A percentile compares a stretch with the other conserved stretches of the same genome.
Conservation (phyloP, 805 yeast genomes). For the Ogataea nakhonphanomensis region DNA sequence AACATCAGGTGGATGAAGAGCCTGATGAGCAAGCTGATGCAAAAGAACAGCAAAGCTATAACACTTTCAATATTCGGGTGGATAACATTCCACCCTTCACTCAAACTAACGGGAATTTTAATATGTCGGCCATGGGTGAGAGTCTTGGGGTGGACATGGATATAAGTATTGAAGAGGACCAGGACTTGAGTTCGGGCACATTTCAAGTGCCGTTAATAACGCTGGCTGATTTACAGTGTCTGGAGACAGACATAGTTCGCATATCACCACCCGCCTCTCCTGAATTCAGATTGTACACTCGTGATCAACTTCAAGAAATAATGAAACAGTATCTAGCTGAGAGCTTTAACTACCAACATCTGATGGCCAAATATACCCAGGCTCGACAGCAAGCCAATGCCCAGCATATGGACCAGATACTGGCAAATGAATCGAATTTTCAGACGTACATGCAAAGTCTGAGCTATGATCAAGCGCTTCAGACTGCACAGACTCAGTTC, state of each 20-base stretch:
- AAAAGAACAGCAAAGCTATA: neutral
- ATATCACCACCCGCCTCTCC: slow-evolving; percentile 6
- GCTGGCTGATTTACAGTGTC: slow-evolving; percentile 20
- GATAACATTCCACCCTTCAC: slow-evolving; percentile 30
- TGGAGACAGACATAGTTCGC: slow-evolving; percentile 6
- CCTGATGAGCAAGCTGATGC: slow-evolving; percentile 1
- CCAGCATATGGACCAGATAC: slow-evolving; percentile 13
- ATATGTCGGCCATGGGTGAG: slow-evolving; percentile 25
- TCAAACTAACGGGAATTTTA: slow-evolving; percentile 30
- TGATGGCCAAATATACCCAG: slow-evolving; percentile 13
- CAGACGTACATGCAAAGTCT: slow-evolving; percentile 17
- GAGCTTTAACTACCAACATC: slow-evolving; percentile 10
- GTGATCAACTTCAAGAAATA: neutral
- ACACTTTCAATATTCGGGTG: slow-evolving; percentile 10
- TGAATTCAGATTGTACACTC: neutral
- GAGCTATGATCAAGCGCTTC: slow-evolving; percentile 16
- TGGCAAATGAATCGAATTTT: slow-evolving; percentile 9
- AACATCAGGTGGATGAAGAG: neutral
- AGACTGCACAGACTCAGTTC: slow-evolving; percentile 12
- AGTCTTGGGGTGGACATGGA: slow-evolving; percentile 14
- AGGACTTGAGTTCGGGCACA: slow-evolving; percentile 1
- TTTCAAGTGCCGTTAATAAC: slow-evolving; percentile 10
- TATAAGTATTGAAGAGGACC: slow-evolving; percentile 8
- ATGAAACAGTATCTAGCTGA: slow-evolving; percentile 12
- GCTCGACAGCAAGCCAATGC: slow-evolving; percentile 17